A percentile compares a stretch with the other conserved stretches of the same genome.
phyloP scores from a whole-genome alignment of 2,329 filamentous ascomycete genomes.

The Calonectria pseudoturangicola region DNA sequence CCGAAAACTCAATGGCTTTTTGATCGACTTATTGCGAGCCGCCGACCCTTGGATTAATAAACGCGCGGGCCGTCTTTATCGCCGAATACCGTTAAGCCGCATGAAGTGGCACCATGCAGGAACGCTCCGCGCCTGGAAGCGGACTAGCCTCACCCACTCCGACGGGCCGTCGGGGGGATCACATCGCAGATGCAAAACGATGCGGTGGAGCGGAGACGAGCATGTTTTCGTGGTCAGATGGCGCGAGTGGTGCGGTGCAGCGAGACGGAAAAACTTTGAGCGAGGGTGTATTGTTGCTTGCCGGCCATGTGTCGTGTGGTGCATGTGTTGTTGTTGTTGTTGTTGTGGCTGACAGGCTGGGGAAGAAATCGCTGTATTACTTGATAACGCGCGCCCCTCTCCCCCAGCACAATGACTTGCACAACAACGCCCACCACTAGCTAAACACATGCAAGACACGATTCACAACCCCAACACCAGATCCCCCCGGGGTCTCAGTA shows the following conservation, averaged over 20 bases:
- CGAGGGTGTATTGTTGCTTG: too few species aligned
- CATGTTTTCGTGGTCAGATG: background rate
- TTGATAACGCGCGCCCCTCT: too few species aligned
- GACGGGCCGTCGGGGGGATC: conserved; percentile 27
- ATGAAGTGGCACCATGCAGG: conserved; percentile 16
- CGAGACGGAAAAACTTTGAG: too few species aligned
- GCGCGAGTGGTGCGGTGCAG: background rate
- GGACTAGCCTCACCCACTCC: conserved; percentile 18
- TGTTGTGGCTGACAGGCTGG: too few species aligned
- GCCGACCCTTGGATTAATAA: conserved; percentile 8
- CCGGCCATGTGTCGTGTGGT: too few species aligned
- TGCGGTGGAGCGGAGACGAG: conserved; percentile 21
- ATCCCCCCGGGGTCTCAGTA: too few species aligned
- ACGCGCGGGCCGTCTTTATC: conserved; percentile 27
- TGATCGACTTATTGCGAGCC: conserved; percentile 18
- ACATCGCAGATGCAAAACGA: conserved; percentile 11
- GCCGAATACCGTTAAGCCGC: conserved; percentile 18
- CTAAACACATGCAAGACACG: too few species aligned
- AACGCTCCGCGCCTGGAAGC: background rate
- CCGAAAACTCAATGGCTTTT: conserved; percentile 27
- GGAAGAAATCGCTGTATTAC: too few species aligned
- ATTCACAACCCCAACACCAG: too few species aligned
- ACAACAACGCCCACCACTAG: background rate
- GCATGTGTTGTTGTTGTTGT: too few species aligned
- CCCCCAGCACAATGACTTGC: background rate